Conservation (phyloP, 495 filamentous ascomycete species). For the Neurospora africana region DNA sequence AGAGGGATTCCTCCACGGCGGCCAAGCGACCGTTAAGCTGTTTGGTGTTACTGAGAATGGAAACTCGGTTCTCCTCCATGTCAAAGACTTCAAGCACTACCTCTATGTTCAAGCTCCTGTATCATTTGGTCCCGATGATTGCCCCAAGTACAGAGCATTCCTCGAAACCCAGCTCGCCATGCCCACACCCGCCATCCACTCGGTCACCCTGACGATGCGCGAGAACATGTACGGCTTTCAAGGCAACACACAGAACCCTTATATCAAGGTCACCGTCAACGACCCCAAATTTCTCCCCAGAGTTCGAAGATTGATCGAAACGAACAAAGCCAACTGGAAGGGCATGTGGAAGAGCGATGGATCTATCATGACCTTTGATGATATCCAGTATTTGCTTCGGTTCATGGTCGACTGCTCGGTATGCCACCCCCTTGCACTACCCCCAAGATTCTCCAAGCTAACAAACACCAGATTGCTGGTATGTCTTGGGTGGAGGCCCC, state of each 20-base stretch:
- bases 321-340: constrained; percentile 74
- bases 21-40: constrained; percentile 66
- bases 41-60: constrained; percentile 96
- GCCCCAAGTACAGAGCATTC: constrained; percentile 60
- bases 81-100: constrained; percentile 93
- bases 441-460: constrained; percentile 9
- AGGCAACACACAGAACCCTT: constrained; percentile 83
- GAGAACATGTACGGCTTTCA: constrained; percentile 91
- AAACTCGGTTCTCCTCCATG: constrained; percentile 89
- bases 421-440: constrained; percentile 6
- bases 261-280: constrained; percentile 82
- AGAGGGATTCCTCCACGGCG: constrained; percentile 67
- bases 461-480: constrained; percentile 52
- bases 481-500: constrained; percentile 97
- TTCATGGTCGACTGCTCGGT: constrained; percentile 96
- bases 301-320: constrained; percentile 63
- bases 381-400: constrained; percentile 83
- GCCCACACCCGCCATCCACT: constrained; percentile 47
- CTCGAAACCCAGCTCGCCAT: constrained; percentile 65
- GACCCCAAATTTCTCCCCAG: constrained; percentile 72
- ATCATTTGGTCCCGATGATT: constrained; percentile 65
- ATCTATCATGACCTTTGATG: constrained; percentile 80
- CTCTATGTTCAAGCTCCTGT: constrained; percentile 86
- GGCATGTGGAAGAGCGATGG: constrained; percentile 73
- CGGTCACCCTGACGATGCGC: constrained; percentile 64